A percentile compares a stretch with the other conserved stretches of the same genome.
phyloP scores from a whole-genome alignment of 2,329 filamentous ascomycete species.

The Bertia moriformis region DNA sequence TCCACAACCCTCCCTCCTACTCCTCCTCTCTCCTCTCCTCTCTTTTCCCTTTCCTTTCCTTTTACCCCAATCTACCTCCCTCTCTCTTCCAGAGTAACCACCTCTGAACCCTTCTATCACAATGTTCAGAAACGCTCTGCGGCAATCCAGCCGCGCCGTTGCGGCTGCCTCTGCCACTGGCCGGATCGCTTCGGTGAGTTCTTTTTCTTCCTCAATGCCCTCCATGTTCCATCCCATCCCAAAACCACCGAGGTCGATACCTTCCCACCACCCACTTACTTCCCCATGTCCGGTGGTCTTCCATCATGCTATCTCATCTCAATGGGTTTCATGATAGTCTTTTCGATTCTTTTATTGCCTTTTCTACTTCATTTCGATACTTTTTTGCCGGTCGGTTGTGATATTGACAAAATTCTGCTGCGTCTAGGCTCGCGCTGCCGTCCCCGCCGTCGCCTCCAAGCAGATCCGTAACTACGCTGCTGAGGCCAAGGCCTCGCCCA shows the following conservation, averaged over 20 bases:
- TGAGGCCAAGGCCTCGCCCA: slow-evolving; percentile 88
- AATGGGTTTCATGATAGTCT: neutral
- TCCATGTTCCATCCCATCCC: slow-evolving; percentile 24
- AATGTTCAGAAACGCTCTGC: slow-evolving; percentile 97
- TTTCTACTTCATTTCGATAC: neutral
- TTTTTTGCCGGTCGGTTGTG: slow-evolving; percentile 8
- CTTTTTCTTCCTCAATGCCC: too few species aligned
- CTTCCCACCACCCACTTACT: slow-evolving; percentile 27
- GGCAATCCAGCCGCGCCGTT: slow-evolving; percentile 90
- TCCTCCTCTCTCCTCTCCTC: slow-evolving; percentile 48
- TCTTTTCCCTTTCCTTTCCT: slow-evolving; percentile 26
- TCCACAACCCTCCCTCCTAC: slow-evolving; percentile 21
- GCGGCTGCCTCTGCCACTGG: slow-evolving; percentile 82
- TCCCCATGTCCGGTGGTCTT: slow-evolving; percentile 19
- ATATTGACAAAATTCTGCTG: slow-evolving; percentile 38
- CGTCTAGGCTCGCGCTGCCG: slow-evolving; percentile 71
- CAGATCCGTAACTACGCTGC: slow-evolving; percentile 76
- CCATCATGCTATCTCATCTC: slow-evolving; percentile 14
- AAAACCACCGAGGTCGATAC: slow-evolving; percentile 16
- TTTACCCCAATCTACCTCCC: slow-evolving; percentile 47
- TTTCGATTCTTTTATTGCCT: neutral
- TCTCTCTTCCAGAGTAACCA: slow-evolving; percentile 30
- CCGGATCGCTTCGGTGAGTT: slow-evolving; percentile 89
- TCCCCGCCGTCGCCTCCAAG: slow-evolving; percentile 58
- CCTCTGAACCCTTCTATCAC: slow-evolving; percentile 33